phyloP scores from a whole-genome alignment of 768 basidiomycete species.

The Lactifluus piperatus region DNA sequence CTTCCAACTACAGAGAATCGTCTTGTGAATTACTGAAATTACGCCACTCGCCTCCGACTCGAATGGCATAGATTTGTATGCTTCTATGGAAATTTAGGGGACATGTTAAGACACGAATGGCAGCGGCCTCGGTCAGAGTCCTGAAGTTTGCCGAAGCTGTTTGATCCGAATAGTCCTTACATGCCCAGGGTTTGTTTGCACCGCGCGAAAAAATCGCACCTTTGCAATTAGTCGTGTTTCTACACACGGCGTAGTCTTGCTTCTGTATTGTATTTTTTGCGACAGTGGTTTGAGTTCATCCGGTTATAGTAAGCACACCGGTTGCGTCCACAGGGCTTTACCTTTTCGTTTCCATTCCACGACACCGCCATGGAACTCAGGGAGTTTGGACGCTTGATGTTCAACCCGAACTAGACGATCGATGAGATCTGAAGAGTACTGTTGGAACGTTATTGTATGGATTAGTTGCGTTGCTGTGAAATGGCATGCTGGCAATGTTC shows the following conservation, averaged over 20 bases:
- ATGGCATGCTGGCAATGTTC: not conserved
- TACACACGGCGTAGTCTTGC: too few species aligned
- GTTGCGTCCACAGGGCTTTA: slow-evolving; percentile 12
- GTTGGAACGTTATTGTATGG: not conserved
- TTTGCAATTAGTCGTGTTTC: too few species aligned
- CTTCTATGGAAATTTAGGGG: slow-evolving; percentile 14
- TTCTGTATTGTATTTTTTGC: too few species aligned
- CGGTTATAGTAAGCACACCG: too few species aligned
- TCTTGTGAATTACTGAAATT: not conserved
- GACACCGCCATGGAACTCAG: not conserved
- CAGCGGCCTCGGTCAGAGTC: not conserved
- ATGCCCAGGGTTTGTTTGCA: too few species aligned
- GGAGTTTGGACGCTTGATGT: not conserved
- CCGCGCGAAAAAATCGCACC: slow-evolving; percentile 6
- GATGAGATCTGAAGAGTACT: not conserved
- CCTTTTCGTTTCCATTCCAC: slow-evolving; percentile 9
- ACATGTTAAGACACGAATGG: not conserved
- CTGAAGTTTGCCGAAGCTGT: too few species aligned
- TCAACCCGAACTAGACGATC: not conserved
- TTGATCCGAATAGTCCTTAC: too few species aligned
- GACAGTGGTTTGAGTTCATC: too few species aligned
- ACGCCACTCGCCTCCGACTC: slow-evolving; percentile 2
- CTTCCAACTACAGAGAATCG: slow-evolving; percentile 14
- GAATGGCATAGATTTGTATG: not conserved
- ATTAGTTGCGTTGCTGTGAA: not conserved